These are phyloP conservation scores for Ramularia endophylla DNA, from an alignment of 2,329 filamentous ascomycete species.

Conservation along the genomic window DNA sequence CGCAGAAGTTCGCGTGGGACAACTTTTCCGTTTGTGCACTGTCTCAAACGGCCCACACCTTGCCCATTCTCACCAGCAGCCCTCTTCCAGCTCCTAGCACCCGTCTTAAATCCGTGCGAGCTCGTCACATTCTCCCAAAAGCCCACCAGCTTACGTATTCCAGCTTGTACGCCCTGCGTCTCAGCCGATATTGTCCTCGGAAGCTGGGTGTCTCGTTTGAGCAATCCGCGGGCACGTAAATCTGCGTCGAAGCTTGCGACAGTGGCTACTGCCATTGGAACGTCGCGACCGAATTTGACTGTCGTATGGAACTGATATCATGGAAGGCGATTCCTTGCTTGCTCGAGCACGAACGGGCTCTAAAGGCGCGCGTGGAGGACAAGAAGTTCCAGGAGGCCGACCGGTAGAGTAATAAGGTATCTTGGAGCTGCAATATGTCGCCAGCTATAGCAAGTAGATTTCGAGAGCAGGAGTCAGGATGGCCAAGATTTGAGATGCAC, in stretches of 20 bases:
- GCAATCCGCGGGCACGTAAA: constrained; percentile 37
- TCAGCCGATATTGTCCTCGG: constrained; percentile 44
- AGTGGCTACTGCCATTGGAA: constrained; percentile 41
- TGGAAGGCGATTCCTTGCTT: constrained; percentile 24
- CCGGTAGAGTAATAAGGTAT: not conserved
- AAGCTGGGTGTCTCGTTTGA: constrained; percentile 37
- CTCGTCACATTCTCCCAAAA: constrained; percentile 21
- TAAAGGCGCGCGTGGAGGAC: not conserved
- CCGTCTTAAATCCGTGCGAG: constrained; percentile 3
- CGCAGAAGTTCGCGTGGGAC: constrained; percentile 18
- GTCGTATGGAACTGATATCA: constrained; percentile 27
- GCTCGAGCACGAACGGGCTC: not conserved
- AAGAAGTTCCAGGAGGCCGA: not conserved
- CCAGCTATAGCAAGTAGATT: too few relatives aligned
- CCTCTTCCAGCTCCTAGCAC: not conserved
- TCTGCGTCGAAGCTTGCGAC: constrained; percentile 37
- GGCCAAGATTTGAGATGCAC: not conserved
- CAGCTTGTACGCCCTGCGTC: constrained; percentile 30
- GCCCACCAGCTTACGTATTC: constrained; percentile 20
- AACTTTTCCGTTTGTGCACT: not conserved
- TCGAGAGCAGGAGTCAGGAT: too few relatives aligned
- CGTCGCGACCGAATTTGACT: constrained; percentile 20
- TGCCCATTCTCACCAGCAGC: not conserved
- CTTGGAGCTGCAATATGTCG: not conserved
- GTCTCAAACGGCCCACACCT: too few relatives aligned